phyloP scores from a whole-genome alignment of 345 rosid genomes.

The Lenwebbia sp. region DNA sequence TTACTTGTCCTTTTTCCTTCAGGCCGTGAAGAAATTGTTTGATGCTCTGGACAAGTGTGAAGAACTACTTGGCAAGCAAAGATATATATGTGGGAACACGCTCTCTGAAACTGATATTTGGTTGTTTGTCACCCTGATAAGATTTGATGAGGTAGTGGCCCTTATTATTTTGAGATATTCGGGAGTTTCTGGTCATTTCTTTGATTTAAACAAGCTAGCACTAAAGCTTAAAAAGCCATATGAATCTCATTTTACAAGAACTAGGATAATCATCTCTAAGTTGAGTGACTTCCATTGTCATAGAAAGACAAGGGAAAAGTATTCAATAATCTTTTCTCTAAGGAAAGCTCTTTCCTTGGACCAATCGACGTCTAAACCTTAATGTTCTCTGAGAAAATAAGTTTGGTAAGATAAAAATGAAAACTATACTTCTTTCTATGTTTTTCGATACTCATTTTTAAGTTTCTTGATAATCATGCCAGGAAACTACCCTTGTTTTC shows the following conservation, averaged over 20 bases:
- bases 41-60: conserved; percentile 78
- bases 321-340: not conserved
- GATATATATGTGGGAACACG: conserved; percentile 60
- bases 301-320: not conserved
- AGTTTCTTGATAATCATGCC: not conserved
- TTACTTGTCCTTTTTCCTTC: not conserved
- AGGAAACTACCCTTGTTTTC: not conserved
- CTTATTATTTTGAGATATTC: not conserved
- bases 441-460: not conserved
- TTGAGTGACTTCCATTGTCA: not conserved
- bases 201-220: not conserved
- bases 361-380: not conserved
- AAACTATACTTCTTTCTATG: not conserved
- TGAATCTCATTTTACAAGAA: not conserved
- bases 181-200: not conserved
- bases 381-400: not conserved
- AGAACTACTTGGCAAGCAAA: conserved; percentile 51
- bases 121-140: conserved; percentile 74
- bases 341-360: not conserved
- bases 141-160: conserved; percentile 79
- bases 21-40: conserved; percentile 63
- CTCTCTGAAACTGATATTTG: conserved; percentile 70
- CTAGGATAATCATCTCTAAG: not conserved
- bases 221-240: not conserved
- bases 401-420: not conserved